Percentiles rank a stretch among this genome's conserved stretches.
phyloP scores from a whole-genome alignment of 345 rosid species.

The Gynandropsis gynandra region DNA sequence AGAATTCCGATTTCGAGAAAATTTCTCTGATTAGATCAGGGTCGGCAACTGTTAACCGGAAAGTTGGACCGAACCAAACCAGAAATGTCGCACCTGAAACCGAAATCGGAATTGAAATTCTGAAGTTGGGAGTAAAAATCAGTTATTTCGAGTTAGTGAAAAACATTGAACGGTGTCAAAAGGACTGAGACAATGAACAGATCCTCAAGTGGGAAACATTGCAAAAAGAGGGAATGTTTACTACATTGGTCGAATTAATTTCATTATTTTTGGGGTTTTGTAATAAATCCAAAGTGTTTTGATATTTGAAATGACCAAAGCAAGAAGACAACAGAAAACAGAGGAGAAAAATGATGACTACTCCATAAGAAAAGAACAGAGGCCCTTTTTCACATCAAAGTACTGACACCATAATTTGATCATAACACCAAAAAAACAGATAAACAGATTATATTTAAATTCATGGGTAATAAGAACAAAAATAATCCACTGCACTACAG shows the following conservation, averaged over 20 bases:
- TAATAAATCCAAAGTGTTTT: neutral
- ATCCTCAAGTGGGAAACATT: constrained; percentile 24
- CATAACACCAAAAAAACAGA: constrained; percentile 18
- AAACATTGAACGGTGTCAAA: constrained; percentile 7
- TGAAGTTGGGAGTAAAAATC: too few relatives aligned
- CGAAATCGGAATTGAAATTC: too few relatives aligned
- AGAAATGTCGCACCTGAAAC: constrained; percentile 60
- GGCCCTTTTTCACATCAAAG: constrained; percentile 30
- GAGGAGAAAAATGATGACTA: constrained; percentile 33
- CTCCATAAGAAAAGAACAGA: constrained; percentile 31
- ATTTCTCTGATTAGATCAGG: constrained; percentile 70
- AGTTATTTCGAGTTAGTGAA: neutral
- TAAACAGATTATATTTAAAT: neutral
- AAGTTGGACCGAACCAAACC: constrained; percentile 82
- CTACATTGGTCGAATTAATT: constrained; percentile 16
- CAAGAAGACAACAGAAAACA: constrained; percentile 29
- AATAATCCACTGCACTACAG: constrained; percentile 2
- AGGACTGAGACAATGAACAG: constrained; percentile 25
- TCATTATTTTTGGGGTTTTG: neutral
- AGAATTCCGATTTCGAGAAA: constrained; percentile 60
- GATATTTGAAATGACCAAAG: constrained; percentile 5
- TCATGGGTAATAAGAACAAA: constrained; percentile 19
- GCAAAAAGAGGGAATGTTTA: constrained; percentile 16
- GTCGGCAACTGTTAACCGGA: constrained; percentile 60
- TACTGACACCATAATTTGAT: constrained; percentile 30